phyloP scores from a whole-genome alignment of 164 flowering plant genomes.

The Aristolochia californica region DNA sequence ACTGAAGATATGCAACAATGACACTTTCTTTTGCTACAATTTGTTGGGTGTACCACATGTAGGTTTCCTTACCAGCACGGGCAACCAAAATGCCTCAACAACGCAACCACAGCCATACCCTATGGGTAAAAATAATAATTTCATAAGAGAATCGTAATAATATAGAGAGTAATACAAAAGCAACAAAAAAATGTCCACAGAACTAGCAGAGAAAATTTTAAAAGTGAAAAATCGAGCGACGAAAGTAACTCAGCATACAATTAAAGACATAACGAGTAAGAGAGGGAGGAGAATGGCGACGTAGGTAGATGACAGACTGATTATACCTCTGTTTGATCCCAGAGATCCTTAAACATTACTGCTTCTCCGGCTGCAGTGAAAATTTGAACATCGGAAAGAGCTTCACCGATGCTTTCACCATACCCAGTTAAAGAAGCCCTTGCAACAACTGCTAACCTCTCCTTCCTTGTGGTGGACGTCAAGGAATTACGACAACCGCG shows the following conservation, averaged over 20 bases:
- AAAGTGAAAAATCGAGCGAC: not conserved
- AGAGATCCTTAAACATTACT: slow-evolving; percentile 58
- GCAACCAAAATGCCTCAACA: slow-evolving; percentile 93
- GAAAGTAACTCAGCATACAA: not conserved
- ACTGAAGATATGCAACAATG: not conserved
- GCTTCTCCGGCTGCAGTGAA: slow-evolving; percentile 58
- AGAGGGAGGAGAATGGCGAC: not conserved
- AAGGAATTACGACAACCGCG: not conserved
- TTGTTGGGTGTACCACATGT: not conserved
- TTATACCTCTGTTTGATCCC: slow-evolving; percentile 69
- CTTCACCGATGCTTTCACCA: slow-evolving; percentile 11
- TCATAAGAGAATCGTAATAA: too few relatives aligned
- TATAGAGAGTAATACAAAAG: not conserved
- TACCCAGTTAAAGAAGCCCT: slow-evolving; percentile 10
- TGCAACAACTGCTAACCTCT: not conserved
- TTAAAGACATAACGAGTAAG: not conserved
- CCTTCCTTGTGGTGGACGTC: not conserved
- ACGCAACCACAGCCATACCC: slow-evolving; percentile 91
- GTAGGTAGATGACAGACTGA: too few relatives aligned
- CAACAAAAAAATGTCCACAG: not conserved
- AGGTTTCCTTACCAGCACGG: slow-evolving; percentile 48
- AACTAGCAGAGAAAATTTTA: not conserved
- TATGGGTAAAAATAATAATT: slow-evolving; percentile 5
- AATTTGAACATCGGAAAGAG: slow-evolving; percentile 47
- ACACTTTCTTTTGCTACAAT: not conserved